Evolutionary conservation across 257 asterid genomes (phyloP).

Genomic region (Paraleonurus japonicus): DNA sequence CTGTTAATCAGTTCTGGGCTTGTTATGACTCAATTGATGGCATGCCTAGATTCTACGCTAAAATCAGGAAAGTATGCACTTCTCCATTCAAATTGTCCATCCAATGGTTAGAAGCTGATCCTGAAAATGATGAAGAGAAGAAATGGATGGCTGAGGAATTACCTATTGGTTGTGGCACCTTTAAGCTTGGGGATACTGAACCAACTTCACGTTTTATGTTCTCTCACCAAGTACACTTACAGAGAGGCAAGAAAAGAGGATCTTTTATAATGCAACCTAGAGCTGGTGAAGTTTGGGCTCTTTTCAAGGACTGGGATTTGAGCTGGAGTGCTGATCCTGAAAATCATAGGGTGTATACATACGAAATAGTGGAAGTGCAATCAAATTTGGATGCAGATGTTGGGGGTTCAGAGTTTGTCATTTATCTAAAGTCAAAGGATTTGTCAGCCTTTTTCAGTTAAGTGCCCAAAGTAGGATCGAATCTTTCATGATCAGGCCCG

Average conservation of each 20-base stretch:
- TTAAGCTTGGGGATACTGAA: conserved; percentile 34
- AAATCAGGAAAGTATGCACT: conserved; percentile 40
- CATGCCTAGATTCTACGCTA: conserved; percentile 85
- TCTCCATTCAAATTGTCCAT: conserved; percentile 48
- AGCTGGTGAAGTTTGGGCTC: conserved; percentile 79
- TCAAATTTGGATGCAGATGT: conserved; percentile 42
- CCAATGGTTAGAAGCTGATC: conserved; percentile 69
- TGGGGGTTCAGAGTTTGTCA: conserved; percentile 50
- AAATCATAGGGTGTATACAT: conserved; percentile 38
- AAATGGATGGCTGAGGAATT: conserved; percentile 40
- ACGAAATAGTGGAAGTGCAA: conserved; percentile 69
- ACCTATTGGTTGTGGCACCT: conserved; percentile 76
- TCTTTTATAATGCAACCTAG: conserved; percentile 52
- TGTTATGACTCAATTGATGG: conserved; percentile 60
- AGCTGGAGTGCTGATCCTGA: conserved; percentile 51
- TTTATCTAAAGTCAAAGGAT: conserved; percentile 60
- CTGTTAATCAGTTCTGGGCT: conserved; percentile 73
- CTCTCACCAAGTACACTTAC: conserved; percentile 48
- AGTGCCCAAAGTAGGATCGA: conserved; percentile 22
- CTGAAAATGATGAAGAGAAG: conserved; percentile 32
- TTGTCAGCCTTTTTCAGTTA: conserved; percentile 59
- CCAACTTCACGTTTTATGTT: conserved; percentile 34
- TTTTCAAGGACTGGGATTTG: conserved; percentile 64
- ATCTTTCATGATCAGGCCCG: conserved; percentile 36
- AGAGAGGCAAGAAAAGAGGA: conserved; percentile 44